Percentiles rank a stretch among this genome's conserved stretches.
Evolutionary conservation across 2,329 filamentous ascomycete genomes (phyloP).

Genomic region (Scedosporium minutisporum): DNA sequence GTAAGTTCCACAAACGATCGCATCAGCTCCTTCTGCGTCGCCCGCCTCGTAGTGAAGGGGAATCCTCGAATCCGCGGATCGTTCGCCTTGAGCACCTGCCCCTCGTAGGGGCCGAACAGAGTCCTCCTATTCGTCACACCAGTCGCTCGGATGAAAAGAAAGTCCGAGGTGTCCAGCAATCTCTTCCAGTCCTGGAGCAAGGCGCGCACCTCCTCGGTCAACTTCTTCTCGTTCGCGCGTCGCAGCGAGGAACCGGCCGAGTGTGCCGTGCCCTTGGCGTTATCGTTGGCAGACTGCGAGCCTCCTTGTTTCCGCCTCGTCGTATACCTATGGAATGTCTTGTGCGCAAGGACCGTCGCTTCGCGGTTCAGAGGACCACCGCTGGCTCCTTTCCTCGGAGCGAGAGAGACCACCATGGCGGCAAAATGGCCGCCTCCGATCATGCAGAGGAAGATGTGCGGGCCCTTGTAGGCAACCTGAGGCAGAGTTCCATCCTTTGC

Average conservation of each 20-base stretch:
- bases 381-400: conserved; percentile 65
- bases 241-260: conserved; percentile 85
- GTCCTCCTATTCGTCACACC: conserved; percentile 79
- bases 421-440: conserved; percentile 97
- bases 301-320: conserved; percentile 94
- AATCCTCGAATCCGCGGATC: conserved; percentile 78
- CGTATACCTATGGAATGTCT: conserved; percentile 96
- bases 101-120: conserved; percentile 84
- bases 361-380: conserved; percentile 70
- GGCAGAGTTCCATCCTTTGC: conserved; percentile 49
- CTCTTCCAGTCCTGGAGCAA: conserved; percentile 76
- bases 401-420: conserved; percentile 85
- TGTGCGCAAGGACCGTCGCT: conserved; percentile 83
- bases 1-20: conserved; percentile 90
- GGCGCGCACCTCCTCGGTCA: conserved; percentile 78
- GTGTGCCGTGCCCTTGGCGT: conserved; percentile 86
- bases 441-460: conserved; percentile 96
- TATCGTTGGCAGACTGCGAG: conserved; percentile 86
- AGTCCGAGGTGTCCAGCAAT: conserved; percentile 72
- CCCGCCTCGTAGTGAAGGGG: conserved; percentile 83
- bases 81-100: conserved; percentile 68
- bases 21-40: conserved; percentile 92
- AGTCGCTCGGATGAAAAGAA: conserved; percentile 83
- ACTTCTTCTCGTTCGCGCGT: conserved; percentile 86
- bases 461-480: conserved; percentile 52